A percentile compares a stretch with the other conserved stretches of the same genome.
Conservation (phyloP, 1,284 basidiomycete species). For the Ustilago nuda region DNA sequence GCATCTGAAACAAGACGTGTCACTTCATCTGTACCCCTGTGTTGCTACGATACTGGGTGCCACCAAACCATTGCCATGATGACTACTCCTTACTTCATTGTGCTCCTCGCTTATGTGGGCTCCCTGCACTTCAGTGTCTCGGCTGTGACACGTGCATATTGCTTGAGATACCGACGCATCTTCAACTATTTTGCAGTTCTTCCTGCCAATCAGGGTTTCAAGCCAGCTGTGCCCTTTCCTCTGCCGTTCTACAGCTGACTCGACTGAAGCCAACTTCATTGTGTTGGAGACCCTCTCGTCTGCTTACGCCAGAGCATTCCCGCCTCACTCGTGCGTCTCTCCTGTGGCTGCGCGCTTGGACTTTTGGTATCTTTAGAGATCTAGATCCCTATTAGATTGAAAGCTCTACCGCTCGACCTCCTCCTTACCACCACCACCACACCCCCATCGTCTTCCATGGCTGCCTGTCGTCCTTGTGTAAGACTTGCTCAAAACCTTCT, state of each 20-base stretch:
- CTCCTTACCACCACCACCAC: conserved; percentile 26
- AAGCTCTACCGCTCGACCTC: background rate
- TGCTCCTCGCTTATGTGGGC: too few relatives aligned
- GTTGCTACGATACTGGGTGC: too few relatives aligned
- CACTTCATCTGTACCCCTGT: too few relatives aligned
- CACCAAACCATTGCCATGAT: too few relatives aligned
- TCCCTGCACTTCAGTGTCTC: too few relatives aligned
- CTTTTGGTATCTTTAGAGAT: background rate
- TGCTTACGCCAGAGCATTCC: conserved; percentile 9
- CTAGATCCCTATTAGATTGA: background rate
- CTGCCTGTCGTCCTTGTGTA: conserved; percentile 47
- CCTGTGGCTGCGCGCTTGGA: conserved; percentile 4
- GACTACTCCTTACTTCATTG: too few relatives aligned
- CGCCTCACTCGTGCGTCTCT: background rate
- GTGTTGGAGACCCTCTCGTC: background rate
- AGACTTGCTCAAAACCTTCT: conserved; percentile 48
- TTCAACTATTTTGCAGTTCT: background rate
- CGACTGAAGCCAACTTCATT: conserved; percentile 14
- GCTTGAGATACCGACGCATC: too few relatives aligned
- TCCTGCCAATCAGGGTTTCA: conserved; percentile 1
- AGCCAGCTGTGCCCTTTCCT: background rate
- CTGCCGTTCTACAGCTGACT: conserved; percentile 23
- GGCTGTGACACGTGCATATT: too few relatives aligned
- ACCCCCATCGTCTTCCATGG: conserved; percentile 43
- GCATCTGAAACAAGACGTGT: too few relatives aligned